A percentile compares a stretch with the other conserved stretches of the same genome.
phyloP scores from a whole-genome alignment of 768 basidiomycete genomes.

The Strobilomyces echinocephalus region DNA sequence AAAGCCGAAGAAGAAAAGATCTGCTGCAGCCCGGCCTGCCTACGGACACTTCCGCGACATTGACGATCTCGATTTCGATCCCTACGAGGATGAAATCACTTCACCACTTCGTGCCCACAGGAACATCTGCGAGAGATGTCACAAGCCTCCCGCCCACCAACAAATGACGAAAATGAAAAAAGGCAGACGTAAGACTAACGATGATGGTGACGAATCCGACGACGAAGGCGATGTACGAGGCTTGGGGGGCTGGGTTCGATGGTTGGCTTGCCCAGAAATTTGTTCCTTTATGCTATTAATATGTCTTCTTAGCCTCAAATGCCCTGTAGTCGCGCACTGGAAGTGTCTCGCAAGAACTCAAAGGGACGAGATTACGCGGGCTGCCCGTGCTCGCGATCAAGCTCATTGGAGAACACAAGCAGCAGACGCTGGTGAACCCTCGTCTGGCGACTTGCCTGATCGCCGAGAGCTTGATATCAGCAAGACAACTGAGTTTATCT shows the following conservation, averaged over 20 bases:
- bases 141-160: conserved; percentile 52
- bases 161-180: conserved; percentile 42
- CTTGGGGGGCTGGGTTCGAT: conserved; percentile 81
- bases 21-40: conserved; percentile 40
- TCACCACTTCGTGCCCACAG: conserved; percentile 59
- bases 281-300: conserved; percentile 9
- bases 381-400: conserved; percentile 51
- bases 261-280: conserved; percentile 42
- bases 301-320: conserved; percentile 53
- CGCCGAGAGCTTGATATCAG: conserved; percentile 42
- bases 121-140: conserved; percentile 68
- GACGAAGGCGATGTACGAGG: conserved; percentile 43
- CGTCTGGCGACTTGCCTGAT: conserved; percentile 36
- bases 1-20: conserved; percentile 28
- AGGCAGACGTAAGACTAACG: conserved; percentile 37
- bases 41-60: conserved; percentile 46
- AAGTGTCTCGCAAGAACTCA: conserved; percentile 61
- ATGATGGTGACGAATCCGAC: conserved; percentile 40
- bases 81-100: conserved; percentile 52
- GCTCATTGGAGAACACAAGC: conserved; percentile 34
- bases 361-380: conserved; percentile 68
- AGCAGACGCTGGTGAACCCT: conserved; percentile 18
- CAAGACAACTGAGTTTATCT: conserved; percentile 76
- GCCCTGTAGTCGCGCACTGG: conserved; percentile 76
- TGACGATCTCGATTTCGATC: conserved; percentile 37